Evolutionary conservation across 1,139 yeast genomes (phyloP).

Genomic region (Geotrichum europaeum): DNA sequence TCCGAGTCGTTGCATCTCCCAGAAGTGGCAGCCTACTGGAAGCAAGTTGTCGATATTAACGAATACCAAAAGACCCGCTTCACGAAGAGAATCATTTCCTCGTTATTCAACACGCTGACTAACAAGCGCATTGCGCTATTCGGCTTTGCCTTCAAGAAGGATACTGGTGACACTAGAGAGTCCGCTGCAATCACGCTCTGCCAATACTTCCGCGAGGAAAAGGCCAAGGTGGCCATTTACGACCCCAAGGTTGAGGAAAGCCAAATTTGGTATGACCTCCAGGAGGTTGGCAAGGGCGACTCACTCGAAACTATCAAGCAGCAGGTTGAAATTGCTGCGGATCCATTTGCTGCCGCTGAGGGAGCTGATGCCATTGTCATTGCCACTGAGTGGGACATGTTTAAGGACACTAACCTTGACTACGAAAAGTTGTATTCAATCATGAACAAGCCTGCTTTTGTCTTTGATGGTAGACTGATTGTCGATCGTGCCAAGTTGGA

Average conservation of each 20-base stretch:
- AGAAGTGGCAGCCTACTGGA: constrained; percentile 31
- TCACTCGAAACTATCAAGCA: constrained; percentile 21
- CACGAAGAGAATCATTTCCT: constrained; percentile 26
- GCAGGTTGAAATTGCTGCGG: constrained; percentile 22
- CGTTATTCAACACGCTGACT: constrained; percentile 28
- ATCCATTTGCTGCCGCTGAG: constrained; percentile 27
- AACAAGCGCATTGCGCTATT: constrained; percentile 28
- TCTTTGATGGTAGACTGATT: constrained; percentile 28
- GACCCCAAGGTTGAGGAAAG: constrained; percentile 31
- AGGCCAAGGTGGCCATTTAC: constrained; percentile 26
- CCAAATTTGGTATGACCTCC: constrained; percentile 28
- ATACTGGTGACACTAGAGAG: constrained; percentile 31
- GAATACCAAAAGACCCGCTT: constrained; percentile 29
- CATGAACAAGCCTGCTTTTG: constrained; percentile 30
- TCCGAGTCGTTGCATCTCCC: constrained; percentile 30
- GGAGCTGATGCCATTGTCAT: constrained; percentile 30
- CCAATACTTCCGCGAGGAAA: constrained; percentile 27
- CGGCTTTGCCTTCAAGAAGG: constrained; percentile 31
- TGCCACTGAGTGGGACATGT: constrained; percentile 32
- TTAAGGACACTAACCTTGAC: constrained; percentile 24
- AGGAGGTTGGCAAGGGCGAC: constrained; percentile 19
- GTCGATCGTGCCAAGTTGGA: constrained; percentile 25
- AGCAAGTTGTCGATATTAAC: constrained; percentile 30
- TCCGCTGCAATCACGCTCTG: constrained; percentile 28
- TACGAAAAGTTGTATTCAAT: constrained; percentile 25